These are phyloP conservation scores for Melocanna baccifera DNA, from an alignment of 176 grass and related monocot species.

Conservation along the genomic window DNA sequence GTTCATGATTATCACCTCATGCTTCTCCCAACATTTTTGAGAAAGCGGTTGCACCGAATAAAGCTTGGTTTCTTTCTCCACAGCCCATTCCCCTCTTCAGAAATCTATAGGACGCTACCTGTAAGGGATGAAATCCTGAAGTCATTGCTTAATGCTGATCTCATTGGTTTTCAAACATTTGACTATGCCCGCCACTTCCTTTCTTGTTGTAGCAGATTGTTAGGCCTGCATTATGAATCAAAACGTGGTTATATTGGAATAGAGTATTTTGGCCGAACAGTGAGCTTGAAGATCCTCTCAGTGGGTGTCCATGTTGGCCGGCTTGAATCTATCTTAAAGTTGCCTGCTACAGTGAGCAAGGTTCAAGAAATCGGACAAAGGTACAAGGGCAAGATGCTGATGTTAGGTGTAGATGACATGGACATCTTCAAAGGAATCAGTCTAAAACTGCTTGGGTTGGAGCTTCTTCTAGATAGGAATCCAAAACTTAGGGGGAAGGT, in stretches of 20 bases:
- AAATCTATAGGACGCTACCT: slow-evolving; percentile 88
- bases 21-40: slow-evolving; percentile 92
- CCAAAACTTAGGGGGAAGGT: slow-evolving; percentile 58
- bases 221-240: slow-evolving; percentile 79
- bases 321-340: slow-evolving; percentile 67
- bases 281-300: slow-evolving; percentile 80
- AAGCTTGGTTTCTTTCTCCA: slow-evolving; percentile 89
- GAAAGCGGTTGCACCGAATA: slow-evolving; percentile 70
- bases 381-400: slow-evolving; percentile 64
- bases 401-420: slow-evolving; percentile 87
- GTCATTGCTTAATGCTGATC: slow-evolving; percentile 84
- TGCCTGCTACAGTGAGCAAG: slow-evolving; percentile 56
- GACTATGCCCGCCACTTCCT: slow-evolving; percentile 94
- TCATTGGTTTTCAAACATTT: slow-evolving; percentile 96
- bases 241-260: slow-evolving; percentile 92
- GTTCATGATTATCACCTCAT: slow-evolving; percentile 99
- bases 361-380: slow-evolving; percentile 72
- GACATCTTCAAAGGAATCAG: slow-evolving; percentile 92
- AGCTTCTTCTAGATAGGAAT: slow-evolving; percentile 72
- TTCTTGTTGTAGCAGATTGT: slow-evolving; percentile 86
- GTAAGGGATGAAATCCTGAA: slow-evolving; percentile 94
- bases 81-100: slow-evolving; percentile 79
- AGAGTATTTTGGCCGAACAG: slow-evolving; percentile 83
- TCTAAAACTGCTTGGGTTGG: slow-evolving; percentile 72
- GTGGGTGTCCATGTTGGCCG: slow-evolving; percentile 78